These are phyloP conservation scores for Leptographium lundbergii DNA, from an alignment of 2,329 filamentous ascomycete species.

Conservation along the genomic window DNA sequence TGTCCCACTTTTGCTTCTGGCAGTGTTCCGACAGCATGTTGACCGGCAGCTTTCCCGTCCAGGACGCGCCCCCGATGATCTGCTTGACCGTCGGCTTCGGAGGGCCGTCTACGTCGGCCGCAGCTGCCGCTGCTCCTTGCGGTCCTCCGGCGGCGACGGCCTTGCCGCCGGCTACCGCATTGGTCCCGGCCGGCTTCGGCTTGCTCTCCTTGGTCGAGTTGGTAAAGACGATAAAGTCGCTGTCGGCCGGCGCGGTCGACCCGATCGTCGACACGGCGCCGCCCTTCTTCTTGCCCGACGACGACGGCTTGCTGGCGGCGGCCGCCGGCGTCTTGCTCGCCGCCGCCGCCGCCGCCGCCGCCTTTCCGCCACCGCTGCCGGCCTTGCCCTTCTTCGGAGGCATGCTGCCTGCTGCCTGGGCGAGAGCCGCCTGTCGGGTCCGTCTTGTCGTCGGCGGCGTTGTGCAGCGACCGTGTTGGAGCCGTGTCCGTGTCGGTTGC, in stretches of 20 bases:
- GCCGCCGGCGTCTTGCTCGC: not conserved
- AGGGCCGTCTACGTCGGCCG: constrained; percentile 17
- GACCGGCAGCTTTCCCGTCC: constrained; percentile 93
- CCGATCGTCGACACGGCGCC: constrained; percentile 8
- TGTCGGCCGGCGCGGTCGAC: constrained; percentile 24
- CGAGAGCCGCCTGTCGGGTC: no score
- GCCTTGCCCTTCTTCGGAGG: constrained; percentile 4
- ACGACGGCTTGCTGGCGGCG: not conserved
- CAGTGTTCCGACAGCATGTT: constrained; percentile 91
- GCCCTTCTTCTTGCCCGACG: constrained; percentile 7
- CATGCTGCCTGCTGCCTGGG: not conserved
- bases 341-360: not conserved
- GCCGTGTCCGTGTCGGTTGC: no score
- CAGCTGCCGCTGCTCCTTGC: constrained; percentile 11
- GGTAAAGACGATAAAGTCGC: constrained; percentile 43
- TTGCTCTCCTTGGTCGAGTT: constrained; percentile 40
- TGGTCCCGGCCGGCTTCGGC: no score
- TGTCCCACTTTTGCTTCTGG: constrained; percentile 91
- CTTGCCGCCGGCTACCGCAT: constrained; percentile 27
- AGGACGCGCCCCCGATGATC: constrained; percentile 85
- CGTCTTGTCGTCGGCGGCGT: no score
- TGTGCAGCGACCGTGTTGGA: no score
- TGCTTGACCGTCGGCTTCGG: constrained; percentile 58
- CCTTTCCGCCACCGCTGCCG: not conserved
- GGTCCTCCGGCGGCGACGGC: not conserved